These are phyloP conservation scores for Mycena chlorophos DNA, from an alignment of 768 basidiomycete species.

Conservation along the genomic window DNA sequence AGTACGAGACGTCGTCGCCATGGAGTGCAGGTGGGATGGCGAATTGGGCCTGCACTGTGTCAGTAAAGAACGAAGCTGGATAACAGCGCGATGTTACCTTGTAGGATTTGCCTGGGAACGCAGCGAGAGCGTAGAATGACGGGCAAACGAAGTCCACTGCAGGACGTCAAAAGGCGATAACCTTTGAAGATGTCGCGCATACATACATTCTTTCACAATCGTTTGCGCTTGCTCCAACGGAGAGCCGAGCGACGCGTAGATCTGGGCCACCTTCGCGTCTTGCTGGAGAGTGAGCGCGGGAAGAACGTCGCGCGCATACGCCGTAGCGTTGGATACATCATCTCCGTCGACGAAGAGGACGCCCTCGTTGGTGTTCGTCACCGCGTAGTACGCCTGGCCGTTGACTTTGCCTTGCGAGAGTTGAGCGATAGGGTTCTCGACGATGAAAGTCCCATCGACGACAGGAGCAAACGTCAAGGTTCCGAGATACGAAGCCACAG, in stretches of 20 bases:
- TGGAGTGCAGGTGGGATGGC: not conserved
- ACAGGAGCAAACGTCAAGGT: slow-evolving; percentile 30
- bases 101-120: not conserved
- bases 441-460: slow-evolving; percentile 34
- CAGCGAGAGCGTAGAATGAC: not conserved
- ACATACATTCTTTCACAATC: not conserved
- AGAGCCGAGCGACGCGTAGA: slow-evolving; percentile 22
- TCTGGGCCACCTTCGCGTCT: slow-evolving; percentile 5
- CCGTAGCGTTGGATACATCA: not conserved
- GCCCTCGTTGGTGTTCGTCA: slow-evolving; percentile 31
- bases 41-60: not conserved
- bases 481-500: slow-evolving; percentile 23
- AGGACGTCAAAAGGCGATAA: not conserved
- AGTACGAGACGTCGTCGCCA: not conserved
- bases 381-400: slow-evolving; percentile 29
- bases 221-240: not conserved
- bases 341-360: slow-evolving; percentile 20
- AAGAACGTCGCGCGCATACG: slow-evolving; percentile 24
- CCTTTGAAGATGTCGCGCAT: not conserved
- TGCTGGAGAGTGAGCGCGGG: slow-evolving; percentile 23
- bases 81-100: not conserved
- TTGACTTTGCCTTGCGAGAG: slow-evolving; percentile 30
- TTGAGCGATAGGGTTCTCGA: slow-evolving; percentile 31
- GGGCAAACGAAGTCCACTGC: not conserved
- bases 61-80: not conserved